Conservation (phyloP, 2,329 filamentous ascomycete species). For the Stachybotrys echinatus region DNA sequence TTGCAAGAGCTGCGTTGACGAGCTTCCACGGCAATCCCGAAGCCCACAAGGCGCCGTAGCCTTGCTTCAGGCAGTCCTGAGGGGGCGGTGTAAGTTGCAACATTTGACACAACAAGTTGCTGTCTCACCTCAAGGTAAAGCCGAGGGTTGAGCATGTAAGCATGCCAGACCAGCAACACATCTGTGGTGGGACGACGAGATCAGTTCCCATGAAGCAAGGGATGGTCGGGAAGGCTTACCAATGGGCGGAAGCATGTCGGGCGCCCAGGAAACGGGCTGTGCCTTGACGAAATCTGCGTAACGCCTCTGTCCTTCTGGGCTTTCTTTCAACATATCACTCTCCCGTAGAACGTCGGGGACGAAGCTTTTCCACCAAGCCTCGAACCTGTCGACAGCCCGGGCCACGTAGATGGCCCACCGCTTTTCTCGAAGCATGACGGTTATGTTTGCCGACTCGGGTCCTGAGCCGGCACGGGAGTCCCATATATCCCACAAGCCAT, state of each 20-base stretch:
- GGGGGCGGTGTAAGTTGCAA: slow-evolving; percentile 31
- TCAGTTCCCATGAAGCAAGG: neutral
- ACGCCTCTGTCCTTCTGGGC: neutral
- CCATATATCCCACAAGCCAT: slow-evolving; percentile 56
- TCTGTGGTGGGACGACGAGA: slow-evolving; percentile 32
- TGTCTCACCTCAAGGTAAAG: slow-evolving; percentile 50
- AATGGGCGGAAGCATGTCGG: slow-evolving; percentile 12
- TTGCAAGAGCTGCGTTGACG: slow-evolving; percentile 48
- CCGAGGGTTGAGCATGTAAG: slow-evolving; percentile 65
- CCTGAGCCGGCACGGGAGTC: slow-evolving; percentile 30
- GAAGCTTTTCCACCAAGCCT: slow-evolving; percentile 47
- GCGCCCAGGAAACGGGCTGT: slow-evolving; percentile 9
- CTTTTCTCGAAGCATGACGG: slow-evolving; percentile 55
- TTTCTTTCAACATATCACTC: slow-evolving; percentile 3
- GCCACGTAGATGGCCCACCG: slow-evolving; percentile 62
- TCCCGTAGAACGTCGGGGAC: slow-evolving; percentile 7
- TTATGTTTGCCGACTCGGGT: slow-evolving; percentile 21
- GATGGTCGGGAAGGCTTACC: slow-evolving; percentile 6
- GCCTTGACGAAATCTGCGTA: slow-evolving; percentile 7
- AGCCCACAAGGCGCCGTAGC: slow-evolving; percentile 37
- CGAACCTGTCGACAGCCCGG: slow-evolving; percentile 58
- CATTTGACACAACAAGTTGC: slow-evolving; percentile 50
- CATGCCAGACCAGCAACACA: slow-evolving; percentile 68
- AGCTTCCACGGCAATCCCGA: slow-evolving; percentile 58
- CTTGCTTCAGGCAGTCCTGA: slow-evolving; percentile 13